phyloP scores from a whole-genome alignment of 164 flowering plant species.

The Stephania japonica region DNA sequence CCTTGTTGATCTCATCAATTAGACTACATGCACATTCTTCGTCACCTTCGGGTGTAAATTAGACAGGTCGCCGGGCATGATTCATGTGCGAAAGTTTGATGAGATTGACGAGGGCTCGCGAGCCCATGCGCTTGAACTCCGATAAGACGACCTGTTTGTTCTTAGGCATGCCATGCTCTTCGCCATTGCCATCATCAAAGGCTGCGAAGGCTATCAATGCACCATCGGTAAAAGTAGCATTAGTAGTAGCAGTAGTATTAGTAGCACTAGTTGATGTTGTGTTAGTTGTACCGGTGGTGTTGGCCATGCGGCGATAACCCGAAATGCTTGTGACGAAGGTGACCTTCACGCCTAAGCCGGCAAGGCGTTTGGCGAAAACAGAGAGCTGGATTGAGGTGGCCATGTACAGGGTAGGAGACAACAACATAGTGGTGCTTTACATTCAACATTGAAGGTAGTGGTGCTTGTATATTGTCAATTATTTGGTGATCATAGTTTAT shows the following conservation, averaged over 20 bases:
- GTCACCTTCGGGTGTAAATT: constrained; percentile 26
- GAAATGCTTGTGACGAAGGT: constrained; percentile 27
- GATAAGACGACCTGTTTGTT: constrained; percentile 4
- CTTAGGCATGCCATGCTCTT: not conserved
- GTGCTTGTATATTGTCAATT: no score
- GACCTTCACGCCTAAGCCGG: constrained; percentile 22
- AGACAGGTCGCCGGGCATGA: constrained; percentile 28
- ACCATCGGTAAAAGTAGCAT: not conserved
- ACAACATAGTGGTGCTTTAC: constrained; percentile 24
- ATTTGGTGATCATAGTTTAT: no score
- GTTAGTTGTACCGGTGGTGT: not conserved
- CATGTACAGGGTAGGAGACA: constrained; percentile 28
- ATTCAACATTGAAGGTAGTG: not conserved
- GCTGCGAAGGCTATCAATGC: constrained; percentile 13
- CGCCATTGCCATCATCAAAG: constrained; percentile 30
- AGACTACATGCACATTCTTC: constrained; percentile 6
- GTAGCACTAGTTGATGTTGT: no score
- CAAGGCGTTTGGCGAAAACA: constrained; percentile 36
- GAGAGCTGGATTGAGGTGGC: constrained; percentile 41
- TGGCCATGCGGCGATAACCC: constrained; percentile 17
- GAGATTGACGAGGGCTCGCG: constrained; percentile 9
- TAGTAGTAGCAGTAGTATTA: no score
- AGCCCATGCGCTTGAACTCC: constrained; percentile 14
- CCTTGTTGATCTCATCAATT: constrained; percentile 5
- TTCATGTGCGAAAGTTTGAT: not conserved